Percentiles rank a stretch among this genome's conserved stretches.
Evolutionary conservation across 2,329 filamentous ascomycete species (phyloP).

Genomic region (Aspergillus phoenicis): DNA sequence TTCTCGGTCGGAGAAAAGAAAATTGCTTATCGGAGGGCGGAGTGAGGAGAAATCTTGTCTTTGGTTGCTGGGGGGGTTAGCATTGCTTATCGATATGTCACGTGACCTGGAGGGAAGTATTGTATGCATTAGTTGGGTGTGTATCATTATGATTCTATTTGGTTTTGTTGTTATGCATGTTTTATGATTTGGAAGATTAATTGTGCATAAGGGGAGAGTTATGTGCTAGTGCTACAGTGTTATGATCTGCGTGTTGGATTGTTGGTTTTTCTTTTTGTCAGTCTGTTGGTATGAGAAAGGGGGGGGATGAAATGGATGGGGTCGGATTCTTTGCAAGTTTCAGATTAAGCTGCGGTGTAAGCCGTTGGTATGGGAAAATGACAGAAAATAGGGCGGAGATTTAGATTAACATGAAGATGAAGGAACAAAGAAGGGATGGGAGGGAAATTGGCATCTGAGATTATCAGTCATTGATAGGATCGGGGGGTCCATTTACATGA

Average conservation of each 20-base stretch:
- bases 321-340: not conserved
- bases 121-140: too few relatives aligned
- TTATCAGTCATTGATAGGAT: not conserved
- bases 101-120: constrained; percentile 7
- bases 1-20: constrained; percentile 11
- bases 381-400: too few relatives aligned
- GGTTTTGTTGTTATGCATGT: not conserved
- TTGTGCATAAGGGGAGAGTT: not conserved
- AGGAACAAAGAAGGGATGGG: not conserved
- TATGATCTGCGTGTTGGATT: not conserved
- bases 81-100: constrained; percentile 19
- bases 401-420: not conserved
- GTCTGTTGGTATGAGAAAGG: not conserved
- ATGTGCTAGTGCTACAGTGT: not conserved
- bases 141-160: too few relatives aligned
- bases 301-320: not conserved
- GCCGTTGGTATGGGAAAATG: not conserved
- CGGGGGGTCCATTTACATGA: not conserved
- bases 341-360: not conserved
- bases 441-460: not conserved
- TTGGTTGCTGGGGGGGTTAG: not conserved
- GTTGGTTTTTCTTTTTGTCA: not conserved
- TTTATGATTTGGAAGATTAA: not conserved
- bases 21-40: constrained; percentile 22
- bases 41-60: not conserved